Base-by-base conservation (phyloP, 2,329 filamentous ascomycete species). In the Fusarium piperis region DNA sequence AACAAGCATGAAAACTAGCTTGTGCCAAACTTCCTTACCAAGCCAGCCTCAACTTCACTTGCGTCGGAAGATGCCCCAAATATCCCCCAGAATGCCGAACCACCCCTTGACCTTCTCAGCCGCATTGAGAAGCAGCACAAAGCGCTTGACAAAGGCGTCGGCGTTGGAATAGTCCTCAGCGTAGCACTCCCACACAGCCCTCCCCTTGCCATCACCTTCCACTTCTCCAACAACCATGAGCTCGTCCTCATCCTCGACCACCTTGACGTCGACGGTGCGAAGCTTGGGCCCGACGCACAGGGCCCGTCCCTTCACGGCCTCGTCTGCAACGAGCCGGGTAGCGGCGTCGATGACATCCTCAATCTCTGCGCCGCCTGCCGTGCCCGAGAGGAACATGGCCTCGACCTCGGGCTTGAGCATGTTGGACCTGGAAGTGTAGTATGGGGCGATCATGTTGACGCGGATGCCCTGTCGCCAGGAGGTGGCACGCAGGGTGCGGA, bases 361-460 rank as follows among this genome's bases (percentile, higher is more conserved):
- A 38, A 86, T 78, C 44, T 83, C 82, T 2, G 87, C 89, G 68
- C 86, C 81, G 2, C 83, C 86, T 1, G 79, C 77, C 13, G 74
- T 74, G 15, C 91, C 91, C 0, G 89, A 87, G 3, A 92, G 82
- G 16, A 91, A 65, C 3, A 86, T 67, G 30, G 87, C 83, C 18
- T 83, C 89, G 1, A 71, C 62, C 2, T 79, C 65, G 1, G 84
- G 80, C 5, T 91, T 77, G 48, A 93, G 72, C 79, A 82, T 82
- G 71, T 77, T 85, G n/a, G 89, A 87, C 15, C 89, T 91, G 72
- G 90, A 87, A 74, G 85, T 82, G 78, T 92, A 93, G 79, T 92
- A 93, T 0, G 91, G 91, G 64, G 86, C 87, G n/a, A 93, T 78
- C 75, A 92, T 83, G 76, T 93, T 93, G 65, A 91, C 82, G 48